Conservation (phyloP, 768 basidiomycete genomes). For the Mycena albidolilacea region DNA sequence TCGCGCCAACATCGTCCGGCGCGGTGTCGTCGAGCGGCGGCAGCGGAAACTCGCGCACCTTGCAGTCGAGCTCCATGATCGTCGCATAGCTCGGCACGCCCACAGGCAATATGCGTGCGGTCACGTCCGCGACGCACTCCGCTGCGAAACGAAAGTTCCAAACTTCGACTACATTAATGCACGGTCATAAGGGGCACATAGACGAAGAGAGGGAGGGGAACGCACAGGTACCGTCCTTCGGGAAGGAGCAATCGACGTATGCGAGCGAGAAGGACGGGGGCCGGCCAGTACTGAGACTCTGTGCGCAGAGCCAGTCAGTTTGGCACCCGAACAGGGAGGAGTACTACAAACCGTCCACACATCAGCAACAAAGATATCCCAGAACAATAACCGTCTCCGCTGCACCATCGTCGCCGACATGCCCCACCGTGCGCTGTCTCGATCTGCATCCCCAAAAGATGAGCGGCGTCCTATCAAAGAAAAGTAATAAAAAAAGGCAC, state of each 20-base stretch:
- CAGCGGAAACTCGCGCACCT: constrained; percentile 76
- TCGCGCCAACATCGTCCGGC: constrained; percentile 54
- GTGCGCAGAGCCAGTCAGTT: constrained; percentile 9
- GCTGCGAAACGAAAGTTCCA: constrained; percentile 78
- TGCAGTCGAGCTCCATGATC: constrained; percentile 77
- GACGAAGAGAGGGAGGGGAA: neutral
- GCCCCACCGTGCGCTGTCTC: constrained; percentile 77
- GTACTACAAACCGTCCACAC: constrained; percentile 69
- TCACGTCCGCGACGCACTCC: constrained; percentile 77
- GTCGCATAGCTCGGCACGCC: constrained; percentile 75
- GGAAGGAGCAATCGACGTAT: constrained; percentile 78
- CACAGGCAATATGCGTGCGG: constrained; percentile 71
- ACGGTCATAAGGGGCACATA: neutral
- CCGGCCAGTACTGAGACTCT: constrained; percentile 81
- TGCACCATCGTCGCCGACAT: constrained; percentile 75
- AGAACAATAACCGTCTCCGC: constrained; percentile 78
- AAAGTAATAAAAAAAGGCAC: constrained; percentile 43
- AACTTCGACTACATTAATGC: constrained; percentile 59
- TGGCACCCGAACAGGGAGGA: neutral
- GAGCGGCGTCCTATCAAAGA: neutral
- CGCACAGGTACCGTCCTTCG: constrained; percentile 55
- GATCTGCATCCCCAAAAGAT: constrained; percentile 55
- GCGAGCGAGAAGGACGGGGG: constrained; percentile 78
- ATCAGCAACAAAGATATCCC: constrained; percentile 84
- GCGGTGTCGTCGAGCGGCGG: constrained; percentile 59